Conservation (phyloP, 345 rosid genomes). For the Populus deltoides region DNA sequence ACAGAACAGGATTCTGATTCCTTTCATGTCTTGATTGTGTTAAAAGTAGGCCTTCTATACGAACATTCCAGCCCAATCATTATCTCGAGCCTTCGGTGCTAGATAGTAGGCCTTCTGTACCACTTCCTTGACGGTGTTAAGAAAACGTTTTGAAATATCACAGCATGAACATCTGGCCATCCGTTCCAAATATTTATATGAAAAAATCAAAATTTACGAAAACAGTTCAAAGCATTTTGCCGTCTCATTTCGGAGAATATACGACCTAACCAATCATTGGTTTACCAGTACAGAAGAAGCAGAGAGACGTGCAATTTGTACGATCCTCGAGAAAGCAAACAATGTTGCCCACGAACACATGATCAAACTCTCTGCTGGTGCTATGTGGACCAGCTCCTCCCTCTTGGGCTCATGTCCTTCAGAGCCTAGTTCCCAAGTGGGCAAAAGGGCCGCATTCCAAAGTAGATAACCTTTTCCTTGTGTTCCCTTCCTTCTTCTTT, state of each 20-base stretch:
- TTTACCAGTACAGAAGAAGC: neutral
- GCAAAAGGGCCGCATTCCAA: neutral
- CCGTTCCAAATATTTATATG: neutral
- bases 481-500: too few relatives aligned
- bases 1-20: too few relatives aligned
- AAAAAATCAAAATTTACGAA: neutral
- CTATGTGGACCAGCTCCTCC: neutral
- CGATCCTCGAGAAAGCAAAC: neutral
- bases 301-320: neutral
- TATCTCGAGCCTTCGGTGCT: too few relatives aligned
- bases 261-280: conserved; percentile 9
- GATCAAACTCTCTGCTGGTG: too few relatives aligned
- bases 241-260: neutral
- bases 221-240: neutral
- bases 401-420: neutral
- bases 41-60: too few relatives aligned
- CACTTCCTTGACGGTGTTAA: too few relatives aligned
- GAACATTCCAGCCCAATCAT: too few relatives aligned
- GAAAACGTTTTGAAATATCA: too few relatives aligned
- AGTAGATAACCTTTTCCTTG: neutral
- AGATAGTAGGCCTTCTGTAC: too few relatives aligned
- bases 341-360: neutral
- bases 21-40: too few relatives aligned
- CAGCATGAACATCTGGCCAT: neutral
- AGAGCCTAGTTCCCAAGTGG: neutral